A percentile compares a stretch with the other conserved stretches of the same genome.
Conservation (phyloP, 805 yeast species). For the Metschnikowia henanensis region DNA sequence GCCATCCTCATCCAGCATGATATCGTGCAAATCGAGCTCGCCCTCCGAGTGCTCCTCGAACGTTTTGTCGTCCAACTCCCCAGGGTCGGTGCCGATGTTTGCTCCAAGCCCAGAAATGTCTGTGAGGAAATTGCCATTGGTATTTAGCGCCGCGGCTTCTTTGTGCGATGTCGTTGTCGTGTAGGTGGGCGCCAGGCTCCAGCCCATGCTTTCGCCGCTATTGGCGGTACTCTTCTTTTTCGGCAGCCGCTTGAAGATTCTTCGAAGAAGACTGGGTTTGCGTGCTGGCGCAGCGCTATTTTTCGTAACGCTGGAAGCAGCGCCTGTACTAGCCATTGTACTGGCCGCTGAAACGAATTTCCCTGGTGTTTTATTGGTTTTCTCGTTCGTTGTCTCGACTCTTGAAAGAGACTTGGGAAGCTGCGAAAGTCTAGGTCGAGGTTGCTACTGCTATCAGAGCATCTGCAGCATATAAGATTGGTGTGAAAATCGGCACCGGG, state of each 20-base stretch:
- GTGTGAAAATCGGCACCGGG: too few relatives aligned
- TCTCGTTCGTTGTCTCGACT: not conserved
- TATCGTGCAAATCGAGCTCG: slow-evolving; percentile 16
- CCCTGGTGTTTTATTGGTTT: not conserved
- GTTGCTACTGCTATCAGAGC: too few relatives aligned
- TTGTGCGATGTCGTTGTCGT: not conserved
- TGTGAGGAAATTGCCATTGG: not conserved
- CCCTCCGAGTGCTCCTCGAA: slow-evolving; percentile 13
- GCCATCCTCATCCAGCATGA: slow-evolving; percentile 18
- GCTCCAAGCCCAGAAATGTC: not conserved
- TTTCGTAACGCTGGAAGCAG: too few relatives aligned
- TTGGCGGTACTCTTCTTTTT: not conserved
- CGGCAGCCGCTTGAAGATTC: slow-evolving; percentile 5
- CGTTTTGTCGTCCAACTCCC: slow-evolving; percentile 1
- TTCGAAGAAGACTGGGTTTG: slow-evolving; percentile 3
- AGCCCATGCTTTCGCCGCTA: not conserved
- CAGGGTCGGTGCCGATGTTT: not conserved
- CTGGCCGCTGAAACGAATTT: not conserved
- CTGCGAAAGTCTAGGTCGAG: too few relatives aligned
- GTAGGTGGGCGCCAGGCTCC: slow-evolving; percentile 1
- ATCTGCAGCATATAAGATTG: too few relatives aligned
- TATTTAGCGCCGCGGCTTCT: not conserved
- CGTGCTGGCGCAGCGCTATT: not conserved
- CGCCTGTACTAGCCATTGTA: not conserved
- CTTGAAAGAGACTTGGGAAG: too few relatives aligned